Base-by-base conservation (phyloP, 108 stramenopile species). In the Schizochytrium sp. region DNA sequence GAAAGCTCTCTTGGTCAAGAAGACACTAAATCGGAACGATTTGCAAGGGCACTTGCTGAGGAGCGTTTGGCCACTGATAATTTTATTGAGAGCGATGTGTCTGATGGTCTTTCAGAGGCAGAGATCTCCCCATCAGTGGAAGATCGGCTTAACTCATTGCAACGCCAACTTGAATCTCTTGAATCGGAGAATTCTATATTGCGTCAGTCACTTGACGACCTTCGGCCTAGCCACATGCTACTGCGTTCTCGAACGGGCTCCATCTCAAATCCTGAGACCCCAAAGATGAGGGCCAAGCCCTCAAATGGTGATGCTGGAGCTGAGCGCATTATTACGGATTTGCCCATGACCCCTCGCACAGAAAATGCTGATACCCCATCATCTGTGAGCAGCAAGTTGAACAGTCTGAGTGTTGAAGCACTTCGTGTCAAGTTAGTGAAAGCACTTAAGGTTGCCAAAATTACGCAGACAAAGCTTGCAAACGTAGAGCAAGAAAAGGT, bases 91-190 rank as follows among this genome's bases (percentile, higher is more conserved):
- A n/a, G 38, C 10, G 76, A 83, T 10, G 0, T 53, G 5, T 8
- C 76, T 5, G 76, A 55, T 38, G 15, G 4, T 10, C 19, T n/a
- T 28, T 17, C 76, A 10, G 76, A 83, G 15, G 76, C 0, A 28
- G 0, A 1, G 15, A 2, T 42, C 1, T 17, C 19, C 50, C 8
- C 53, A 10, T 17, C 76, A 38, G 28, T n/a, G 4, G 76, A 10
- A 49, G 76, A 83, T n/a, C 50, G 53, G n/a, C 7, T 83, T 38
- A 55, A n/a, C 28, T n/a, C 53, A 53, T 53, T 83, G 12, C 47
- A 83, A 28, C 47, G 53, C 50, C 76, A 83, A 38, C 76, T 83
- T 40, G 76, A 83, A 53, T 83, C 76, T 8, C 50, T 83, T 53
- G 28, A 49, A 53, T 47, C 50, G 0, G 76, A 83, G 47, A 83